Conservation (phyloP, 768 basidiomycete species). For the Cytidiella melzeri region DNA sequence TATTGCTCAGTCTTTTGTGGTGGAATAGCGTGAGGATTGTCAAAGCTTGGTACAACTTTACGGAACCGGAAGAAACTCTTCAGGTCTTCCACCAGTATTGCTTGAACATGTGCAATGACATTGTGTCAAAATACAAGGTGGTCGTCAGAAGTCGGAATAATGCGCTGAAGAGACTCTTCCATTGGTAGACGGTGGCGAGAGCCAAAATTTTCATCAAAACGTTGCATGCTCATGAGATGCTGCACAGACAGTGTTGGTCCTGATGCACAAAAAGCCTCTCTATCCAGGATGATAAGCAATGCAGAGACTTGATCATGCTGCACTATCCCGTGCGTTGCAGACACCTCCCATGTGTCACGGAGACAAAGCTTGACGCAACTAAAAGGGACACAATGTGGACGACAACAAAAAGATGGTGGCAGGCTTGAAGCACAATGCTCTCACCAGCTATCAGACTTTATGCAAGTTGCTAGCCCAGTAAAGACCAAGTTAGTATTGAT, state of each 20-base stretch:
- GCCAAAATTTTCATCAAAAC: background rate
- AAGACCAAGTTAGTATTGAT: too few relatives aligned
- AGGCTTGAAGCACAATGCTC: too few relatives aligned
- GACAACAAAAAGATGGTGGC: too few relatives aligned
- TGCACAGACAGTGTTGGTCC: background rate
- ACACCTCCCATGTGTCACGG: background rate
- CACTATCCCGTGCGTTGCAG: background rate
- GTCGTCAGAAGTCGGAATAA: background rate
- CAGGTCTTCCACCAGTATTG: background rate
- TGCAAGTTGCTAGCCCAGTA: too few relatives aligned
- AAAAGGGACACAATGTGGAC: too few relatives aligned
- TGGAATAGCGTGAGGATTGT: background rate
- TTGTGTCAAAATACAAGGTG: background rate
- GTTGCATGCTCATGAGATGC: background rate
- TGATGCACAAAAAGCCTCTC: too few relatives aligned
- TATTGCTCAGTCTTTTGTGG: background rate
- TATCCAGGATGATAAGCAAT: background rate
- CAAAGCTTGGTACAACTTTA: background rate
- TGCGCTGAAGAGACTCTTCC: background rate
- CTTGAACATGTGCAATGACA: background rate
- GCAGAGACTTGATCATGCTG: slow-evolving; percentile 2
- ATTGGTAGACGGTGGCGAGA: background rate
- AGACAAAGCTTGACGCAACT: too few relatives aligned
- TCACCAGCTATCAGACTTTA: too few relatives aligned
- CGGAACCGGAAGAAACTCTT: background rate